These are phyloP conservation scores for Zopfochytrium polystomum DNA, from an alignment of 371 early-diverging fungal genomes.

Conservation along the genomic window DNA sequence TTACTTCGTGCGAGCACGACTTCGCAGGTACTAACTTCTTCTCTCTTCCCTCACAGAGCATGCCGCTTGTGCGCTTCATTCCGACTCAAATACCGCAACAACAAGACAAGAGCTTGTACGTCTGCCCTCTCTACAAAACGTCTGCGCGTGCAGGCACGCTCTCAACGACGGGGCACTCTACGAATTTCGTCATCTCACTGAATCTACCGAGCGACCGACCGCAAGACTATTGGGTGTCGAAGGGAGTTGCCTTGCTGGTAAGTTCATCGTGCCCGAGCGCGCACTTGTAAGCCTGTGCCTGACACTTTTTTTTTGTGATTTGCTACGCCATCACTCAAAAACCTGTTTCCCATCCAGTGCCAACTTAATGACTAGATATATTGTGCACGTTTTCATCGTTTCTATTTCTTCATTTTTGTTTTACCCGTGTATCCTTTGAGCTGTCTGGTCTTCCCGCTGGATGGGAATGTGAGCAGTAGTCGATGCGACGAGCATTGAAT, in stretches of 20 bases:
- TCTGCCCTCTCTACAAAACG: constrained; percentile 57
- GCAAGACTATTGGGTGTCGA: constrained; percentile 53
- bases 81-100: constrained; percentile 41
- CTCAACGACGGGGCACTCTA: constrained; percentile 57
- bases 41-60: constrained; percentile 29
- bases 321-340: neutral
- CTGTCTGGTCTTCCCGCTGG: too few species aligned
- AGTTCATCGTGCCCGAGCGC: neutral
- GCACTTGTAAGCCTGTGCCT: too few species aligned
- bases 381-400: neutral
- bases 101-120: constrained; percentile 30
- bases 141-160: constrained; percentile 54
- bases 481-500: too few species aligned
- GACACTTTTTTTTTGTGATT: neutral
- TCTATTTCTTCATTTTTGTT: neutral
- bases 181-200: constrained; percentile 52
- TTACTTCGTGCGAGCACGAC: neutral
- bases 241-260: constrained; percentile 53
- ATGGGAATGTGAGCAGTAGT: too few species aligned
- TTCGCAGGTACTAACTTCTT: neutral
- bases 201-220: constrained; percentile 45
- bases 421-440: too few species aligned
- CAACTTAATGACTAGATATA: constrained; percentile 28
- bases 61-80: constrained; percentile 54
- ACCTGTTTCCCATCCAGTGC: constrained; percentile 18